Percentiles rank a stretch among this genome's conserved stretches.
phyloP scores from a whole-genome alignment of 805 yeast genomes.

The Kuraishia hungarica region DNA sequence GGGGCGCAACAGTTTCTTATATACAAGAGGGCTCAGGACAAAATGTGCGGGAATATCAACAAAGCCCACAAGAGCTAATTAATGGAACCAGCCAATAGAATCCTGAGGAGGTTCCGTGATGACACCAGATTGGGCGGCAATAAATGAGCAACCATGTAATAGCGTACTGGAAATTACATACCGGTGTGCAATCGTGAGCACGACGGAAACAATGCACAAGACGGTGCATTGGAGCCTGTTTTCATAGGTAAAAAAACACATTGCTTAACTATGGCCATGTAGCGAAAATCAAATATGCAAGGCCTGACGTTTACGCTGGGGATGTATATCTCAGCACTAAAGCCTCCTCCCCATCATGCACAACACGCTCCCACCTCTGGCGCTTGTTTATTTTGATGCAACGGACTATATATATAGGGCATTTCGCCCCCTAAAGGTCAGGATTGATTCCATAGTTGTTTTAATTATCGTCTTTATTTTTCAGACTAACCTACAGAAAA shows the following conservation, averaged over 20 bases:
- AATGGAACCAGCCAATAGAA: slow-evolving; percentile 4
- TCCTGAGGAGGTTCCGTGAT: not conserved
- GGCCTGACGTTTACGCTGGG: not conserved
- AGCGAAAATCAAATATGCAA: not conserved
- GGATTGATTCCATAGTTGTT: not conserved
- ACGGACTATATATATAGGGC: not conserved
- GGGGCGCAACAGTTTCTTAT: not conserved
- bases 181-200: slow-evolving; percentile 6
- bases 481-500: not conserved
- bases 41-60: not conserved
- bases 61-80: slow-evolving; percentile 6
- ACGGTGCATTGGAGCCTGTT: slow-evolving; percentile 1
- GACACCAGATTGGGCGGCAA: not conserved
- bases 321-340: slow-evolving; percentile 1
- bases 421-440: not conserved
- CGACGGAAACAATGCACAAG: slow-evolving; percentile 1
- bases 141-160: not conserved
- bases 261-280: slow-evolving; percentile 4
- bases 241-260: slow-evolving; percentile 1
- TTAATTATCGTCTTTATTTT: not conserved
- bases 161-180: slow-evolving; percentile 8
- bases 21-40: not conserved
- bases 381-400: not conserved
- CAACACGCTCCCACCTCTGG: not conserved
- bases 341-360: not conserved